Base-by-base conservation (phyloP, 140 eudicot species). In the Erigeron philadelphicus region DNA sequence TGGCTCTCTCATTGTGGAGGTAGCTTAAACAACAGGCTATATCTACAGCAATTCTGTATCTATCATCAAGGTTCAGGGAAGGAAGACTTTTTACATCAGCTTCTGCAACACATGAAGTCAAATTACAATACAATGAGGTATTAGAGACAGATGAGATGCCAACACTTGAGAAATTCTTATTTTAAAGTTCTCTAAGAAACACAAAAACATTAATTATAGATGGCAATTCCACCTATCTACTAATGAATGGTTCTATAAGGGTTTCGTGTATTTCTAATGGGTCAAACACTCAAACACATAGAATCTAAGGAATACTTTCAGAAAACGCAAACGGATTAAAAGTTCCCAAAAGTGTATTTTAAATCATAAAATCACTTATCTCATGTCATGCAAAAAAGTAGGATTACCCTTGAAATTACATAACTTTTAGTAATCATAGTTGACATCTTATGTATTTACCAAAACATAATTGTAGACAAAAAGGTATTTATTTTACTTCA, bases 1-100 rank as follows among this genome's bases (percentile, higher is more conserved):
- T 87, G 38, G 90, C 87, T 61, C 82, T 82, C 66, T 90, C 90
- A 11, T 78, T 83, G 84, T 90, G 95, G 35, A 90, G 95, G 81
- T 81, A 83, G 63, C 81, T 84, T 8, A 90, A 83, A 47, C 97
- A 90, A 19, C 81, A 68, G 17, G 95, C 97, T 52, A 84, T 81
- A 61, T 84, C 89, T 54, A 78, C 61, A 0, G 92, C 77, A 16
- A 87, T 81, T 71, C 56, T 84, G 62, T 81, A 83, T 63, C 97
- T 68, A 47, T 82, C 83, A 7, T 59, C 70, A 25, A 90, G 81
- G 68, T 85, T 72, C 63, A 90, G 64, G 5, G 64, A 46, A 0
- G 85, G 90, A 60, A 83, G 75, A 21, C 67, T 71, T 67, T 52
- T 62, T 23, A 87, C 79, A 57, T 79, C 95, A 3, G 71, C 67